A percentile compares a stretch with the other conserved stretches of the same genome.
Evolutionary conservation across 257 asterid genomes (phyloP).

Genomic region (Ehretia macrophylla): DNA sequence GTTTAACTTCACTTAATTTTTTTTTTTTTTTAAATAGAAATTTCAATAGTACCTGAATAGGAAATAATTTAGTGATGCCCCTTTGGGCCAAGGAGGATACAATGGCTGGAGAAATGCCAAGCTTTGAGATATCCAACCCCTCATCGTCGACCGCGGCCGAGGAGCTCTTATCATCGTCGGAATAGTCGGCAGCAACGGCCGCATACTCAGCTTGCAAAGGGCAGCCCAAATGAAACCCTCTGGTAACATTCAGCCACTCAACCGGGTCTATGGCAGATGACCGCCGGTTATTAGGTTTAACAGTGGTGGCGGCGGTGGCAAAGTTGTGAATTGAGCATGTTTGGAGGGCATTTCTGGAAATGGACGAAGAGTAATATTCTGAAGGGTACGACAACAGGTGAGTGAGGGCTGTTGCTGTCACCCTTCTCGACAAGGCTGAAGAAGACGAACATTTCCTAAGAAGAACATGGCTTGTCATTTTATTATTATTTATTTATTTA

Average conservation of each 20-base stretch:
- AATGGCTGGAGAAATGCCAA: conserved; percentile 66
- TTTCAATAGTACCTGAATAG: conserved; percentile 65
- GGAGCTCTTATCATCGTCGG: conserved; percentile 56
- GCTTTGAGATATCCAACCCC: conserved; percentile 86
- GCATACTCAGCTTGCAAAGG: conserved; percentile 36
- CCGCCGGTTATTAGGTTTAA: too few species aligned
- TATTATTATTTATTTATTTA: too few species aligned
- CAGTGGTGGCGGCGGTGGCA: conserved; percentile 13
- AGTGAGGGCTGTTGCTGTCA: conserved; percentile 38
- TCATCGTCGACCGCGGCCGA: conserved; percentile 41
- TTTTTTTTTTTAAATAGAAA: too few species aligned
- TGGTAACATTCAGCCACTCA: neutral
- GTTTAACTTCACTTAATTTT: too few species aligned
- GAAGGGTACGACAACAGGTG: conserved; percentile 24
- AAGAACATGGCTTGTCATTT: conserved; percentile 50
- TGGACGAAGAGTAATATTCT: neutral
- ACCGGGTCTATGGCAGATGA: neutral
- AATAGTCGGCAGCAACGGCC: conserved; percentile 58
- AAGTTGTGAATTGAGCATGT: conserved; percentile 19
- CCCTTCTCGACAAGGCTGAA: conserved; percentile 29
- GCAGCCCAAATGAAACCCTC: conserved; percentile 49
- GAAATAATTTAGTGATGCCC: conserved; percentile 83
- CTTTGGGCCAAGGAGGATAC: conserved; percentile 51
- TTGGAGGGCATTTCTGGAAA: conserved; percentile 13
- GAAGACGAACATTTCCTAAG: conserved; percentile 41